A percentile compares a stretch with the other conserved stretches of the same genome.
phyloP scores from a whole-genome alignment of 2,329 filamentous ascomycete genomes.

The Xylaria polymorpha region DNA sequence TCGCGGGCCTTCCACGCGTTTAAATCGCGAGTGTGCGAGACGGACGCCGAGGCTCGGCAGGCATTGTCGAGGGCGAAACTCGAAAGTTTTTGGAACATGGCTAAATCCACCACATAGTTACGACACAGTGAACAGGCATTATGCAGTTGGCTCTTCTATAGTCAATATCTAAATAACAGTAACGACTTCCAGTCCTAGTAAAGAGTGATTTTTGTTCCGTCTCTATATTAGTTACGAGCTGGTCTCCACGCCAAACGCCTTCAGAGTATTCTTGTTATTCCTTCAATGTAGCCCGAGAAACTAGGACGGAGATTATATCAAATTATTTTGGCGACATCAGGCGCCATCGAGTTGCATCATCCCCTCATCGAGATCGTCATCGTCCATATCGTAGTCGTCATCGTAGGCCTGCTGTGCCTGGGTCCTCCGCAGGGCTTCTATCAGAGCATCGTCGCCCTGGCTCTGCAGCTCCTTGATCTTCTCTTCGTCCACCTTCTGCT shows the following conservation, averaged over 20 bases:
- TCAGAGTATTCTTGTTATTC: background rate
- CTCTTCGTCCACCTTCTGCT: constrained; percentile 78
- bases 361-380: constrained; percentile 64
- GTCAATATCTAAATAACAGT: background rate
- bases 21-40: constrained; percentile 91
- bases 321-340: constrained; percentile 14
- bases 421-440: constrained; percentile 46
- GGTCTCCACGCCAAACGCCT: constrained; percentile 1
- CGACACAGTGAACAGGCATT: constrained; percentile 35
- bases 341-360: constrained; percentile 62
- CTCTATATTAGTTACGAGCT: constrained; percentile 11
- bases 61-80: constrained; percentile 83
- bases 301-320: background rate
- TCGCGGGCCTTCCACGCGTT: constrained; percentile 85
- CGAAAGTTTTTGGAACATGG: constrained; percentile 94
- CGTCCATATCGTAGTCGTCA: constrained; percentile 64
- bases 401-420: constrained; percentile 45
- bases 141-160: background rate
- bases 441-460: constrained; percentile 52
- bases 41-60: constrained; percentile 88
- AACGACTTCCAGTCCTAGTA: background rate
- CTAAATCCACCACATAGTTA: constrained; percentile 67
- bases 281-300: background rate
- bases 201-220: background rate
- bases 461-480: constrained; percentile 72